These are phyloP conservation scores for Moesziomyces antarcticus DNA, from an alignment of 1,284 basidiomycete species.

Conservation along the genomic window DNA sequence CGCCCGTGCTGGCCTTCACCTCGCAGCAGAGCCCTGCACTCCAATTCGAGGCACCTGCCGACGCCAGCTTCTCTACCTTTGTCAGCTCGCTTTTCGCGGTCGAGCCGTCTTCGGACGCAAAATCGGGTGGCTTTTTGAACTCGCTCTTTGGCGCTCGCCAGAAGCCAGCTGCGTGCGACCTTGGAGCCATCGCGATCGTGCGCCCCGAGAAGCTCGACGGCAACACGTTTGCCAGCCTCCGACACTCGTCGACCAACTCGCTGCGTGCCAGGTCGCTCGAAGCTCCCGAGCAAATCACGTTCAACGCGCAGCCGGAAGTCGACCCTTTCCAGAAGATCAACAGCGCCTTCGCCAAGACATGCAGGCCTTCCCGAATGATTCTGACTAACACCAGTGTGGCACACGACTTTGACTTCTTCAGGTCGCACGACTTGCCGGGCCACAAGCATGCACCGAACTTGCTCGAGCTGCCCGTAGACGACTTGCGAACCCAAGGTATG, in stretches of 20 bases:
- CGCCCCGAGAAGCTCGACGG: conserved; percentile 15
- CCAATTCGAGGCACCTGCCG: conserved; percentile 17
- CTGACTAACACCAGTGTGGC: too few species aligned
- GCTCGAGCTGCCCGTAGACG: conserved; percentile 3
- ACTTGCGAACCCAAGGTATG: conserved; percentile 27
- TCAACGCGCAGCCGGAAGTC: conserved; percentile 8
- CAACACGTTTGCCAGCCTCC: conserved; percentile 26
- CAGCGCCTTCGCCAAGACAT: not conserved
- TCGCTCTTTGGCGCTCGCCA: conserved; percentile 19
- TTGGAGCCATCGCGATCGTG: conserved; percentile 32
- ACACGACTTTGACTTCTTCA: too few species aligned
- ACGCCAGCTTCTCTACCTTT: conserved; percentile 17
- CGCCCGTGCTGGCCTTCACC: conserved; percentile 42
- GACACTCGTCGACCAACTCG: conserved; percentile 29
- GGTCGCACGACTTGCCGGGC: not conserved
- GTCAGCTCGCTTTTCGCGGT: conserved; percentile 31
- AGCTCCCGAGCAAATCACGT: conserved; percentile 45
- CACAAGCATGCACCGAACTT: not conserved
- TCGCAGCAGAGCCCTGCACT: conserved; percentile 21
- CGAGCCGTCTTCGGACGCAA: conserved; percentile 16
- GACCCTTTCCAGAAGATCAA: not conserved
- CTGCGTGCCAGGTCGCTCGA: conserved; percentile 32
- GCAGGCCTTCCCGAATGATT: not conserved
- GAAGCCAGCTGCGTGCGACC: conserved; percentile 18
- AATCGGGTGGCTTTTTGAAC: conserved; percentile 15